phyloP scores from a whole-genome alignment of 345 rosid species.

The Jatropha curcas region DNA sequence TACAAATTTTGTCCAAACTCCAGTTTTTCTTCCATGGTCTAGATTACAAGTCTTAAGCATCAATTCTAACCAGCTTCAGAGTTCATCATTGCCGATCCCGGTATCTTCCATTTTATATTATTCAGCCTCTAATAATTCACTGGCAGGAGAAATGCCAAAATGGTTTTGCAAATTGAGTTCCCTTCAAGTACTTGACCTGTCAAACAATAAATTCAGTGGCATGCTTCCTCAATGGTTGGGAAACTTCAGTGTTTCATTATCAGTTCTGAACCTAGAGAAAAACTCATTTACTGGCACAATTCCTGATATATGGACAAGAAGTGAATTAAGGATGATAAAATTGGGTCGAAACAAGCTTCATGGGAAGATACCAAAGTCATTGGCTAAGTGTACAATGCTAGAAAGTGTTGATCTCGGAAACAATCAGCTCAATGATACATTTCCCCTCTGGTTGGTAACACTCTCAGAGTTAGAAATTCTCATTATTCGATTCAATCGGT shows the following conservation, averaged over 20 bases:
- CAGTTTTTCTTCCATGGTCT: background rate
- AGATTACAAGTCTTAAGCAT: background rate
- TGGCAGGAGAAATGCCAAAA: conserved; percentile 20
- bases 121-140: conserved; percentile 18
- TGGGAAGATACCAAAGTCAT: conserved; percentile 6
- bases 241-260: background rate
- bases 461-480: background rate
- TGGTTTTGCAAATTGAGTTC: conserved; percentile 8
- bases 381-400: background rate
- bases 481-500: background rate
- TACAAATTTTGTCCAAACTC: conserved; percentile 10
- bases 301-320: background rate
- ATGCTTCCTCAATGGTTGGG: conserved; percentile 34
- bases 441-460: background rate
- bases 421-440: background rate
- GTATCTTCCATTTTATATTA: accelerated
- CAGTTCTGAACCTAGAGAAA: background rate
- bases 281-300: background rate
- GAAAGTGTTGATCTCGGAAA: background rate
- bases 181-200: conserved; percentile 10
- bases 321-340: background rate
- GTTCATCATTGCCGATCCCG: conserved; percentile 15
- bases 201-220: conserved; percentile 22
- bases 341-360: background rate
- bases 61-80: conserved; percentile 22